Conservation (phyloP, 108 stramenopile species). For the Bacterosira constricta region DNA sequence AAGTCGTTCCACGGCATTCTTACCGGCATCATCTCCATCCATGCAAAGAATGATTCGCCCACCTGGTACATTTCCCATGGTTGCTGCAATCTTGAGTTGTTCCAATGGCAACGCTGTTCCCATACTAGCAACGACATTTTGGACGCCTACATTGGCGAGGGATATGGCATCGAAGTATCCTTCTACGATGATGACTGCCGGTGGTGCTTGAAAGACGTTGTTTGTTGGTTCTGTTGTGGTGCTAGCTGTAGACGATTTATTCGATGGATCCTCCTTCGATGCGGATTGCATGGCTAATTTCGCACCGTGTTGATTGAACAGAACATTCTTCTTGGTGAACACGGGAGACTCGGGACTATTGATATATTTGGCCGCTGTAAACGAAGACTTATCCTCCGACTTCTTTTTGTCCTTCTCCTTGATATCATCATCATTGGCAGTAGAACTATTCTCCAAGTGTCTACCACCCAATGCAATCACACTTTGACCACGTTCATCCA, state of each 20-base stretch:
- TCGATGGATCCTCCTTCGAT: neutral
- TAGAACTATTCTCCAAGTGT: constrained; percentile 38
- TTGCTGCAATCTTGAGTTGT: constrained; percentile 70
- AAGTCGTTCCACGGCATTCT: constrained; percentile 75
- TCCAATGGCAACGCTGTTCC: constrained; percentile 85
- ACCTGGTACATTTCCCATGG: constrained; percentile 41
- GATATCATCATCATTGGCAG: constrained; percentile 11
- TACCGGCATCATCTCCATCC: constrained; percentile 90
- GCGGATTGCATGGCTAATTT: constrained; percentile 25
- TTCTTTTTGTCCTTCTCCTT: neutral
- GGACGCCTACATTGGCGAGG: constrained; percentile 77
- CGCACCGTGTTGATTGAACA: constrained; percentile 84
- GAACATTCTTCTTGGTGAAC: constrained; percentile 80
- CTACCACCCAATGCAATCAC: constrained; percentile 84
- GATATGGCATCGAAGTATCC: constrained; percentile 95
- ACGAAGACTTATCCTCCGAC: constrained; percentile 17
- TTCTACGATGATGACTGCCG: constrained; percentile 83
- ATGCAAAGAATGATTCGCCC: constrained; percentile 80
- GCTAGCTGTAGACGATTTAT: neutral
- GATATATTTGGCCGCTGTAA: constrained; percentile 83
- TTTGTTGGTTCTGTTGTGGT: no score
- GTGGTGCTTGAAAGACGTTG: constrained; percentile 8
- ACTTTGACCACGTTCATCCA: constrained; percentile 63
- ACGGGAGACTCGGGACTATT: constrained; percentile 90
- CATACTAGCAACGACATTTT: constrained; percentile 85